A percentile compares a stretch with the other conserved stretches of the same genome.
Evolutionary conservation across 176 grass and related monocot species (phyloP).

Genomic region (Zoysia japonica): DNA sequence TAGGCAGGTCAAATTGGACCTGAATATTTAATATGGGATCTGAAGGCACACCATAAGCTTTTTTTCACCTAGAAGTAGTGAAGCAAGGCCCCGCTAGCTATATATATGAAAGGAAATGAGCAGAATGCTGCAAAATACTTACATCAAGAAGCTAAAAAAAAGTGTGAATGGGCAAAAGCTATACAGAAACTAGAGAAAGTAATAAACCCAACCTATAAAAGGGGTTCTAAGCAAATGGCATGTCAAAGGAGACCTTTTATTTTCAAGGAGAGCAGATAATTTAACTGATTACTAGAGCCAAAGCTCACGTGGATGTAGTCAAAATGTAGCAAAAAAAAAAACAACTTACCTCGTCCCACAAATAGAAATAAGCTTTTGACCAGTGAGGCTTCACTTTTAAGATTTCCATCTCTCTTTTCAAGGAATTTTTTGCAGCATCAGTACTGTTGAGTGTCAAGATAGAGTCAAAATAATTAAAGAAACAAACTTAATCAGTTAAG

Average conservation of each 20-base stretch:
- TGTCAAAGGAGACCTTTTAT: neutral
- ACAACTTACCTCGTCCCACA: slow-evolving; percentile 89
- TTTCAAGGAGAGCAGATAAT: neutral
- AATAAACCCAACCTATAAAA: too few relatives aligned
- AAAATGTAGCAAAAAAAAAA: slow-evolving; percentile 34
- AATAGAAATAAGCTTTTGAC: slow-evolving; percentile 95
- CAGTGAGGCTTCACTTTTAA: slow-evolving; percentile 87
- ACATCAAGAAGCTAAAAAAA: too few relatives aligned
- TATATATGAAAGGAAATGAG: too few relatives aligned
- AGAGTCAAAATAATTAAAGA: slow-evolving; percentile 28
- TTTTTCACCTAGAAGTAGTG: too few relatives aligned
- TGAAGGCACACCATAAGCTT: slow-evolving; percentile 16
- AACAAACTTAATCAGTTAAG: slow-evolving; percentile 27
- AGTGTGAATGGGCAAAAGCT: too few relatives aligned
- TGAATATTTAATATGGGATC: slow-evolving; percentile 12
- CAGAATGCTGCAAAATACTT: too few relatives aligned
- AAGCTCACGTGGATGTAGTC: neutral
- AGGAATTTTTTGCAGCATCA: slow-evolving; percentile 76
- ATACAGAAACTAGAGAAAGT: too few relatives aligned
- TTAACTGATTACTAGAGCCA: neutral
- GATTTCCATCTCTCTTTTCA: slow-evolving; percentile 78
- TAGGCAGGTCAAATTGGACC: neutral
- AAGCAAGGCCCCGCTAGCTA: too few relatives aligned
- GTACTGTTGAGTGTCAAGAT: slow-evolving; percentile 53
- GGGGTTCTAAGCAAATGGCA: neutral